Percentiles rank a stretch among this genome's conserved stretches.
Conservation (phyloP, 306 rosid species). For the Dryas octopetala region DNA sequence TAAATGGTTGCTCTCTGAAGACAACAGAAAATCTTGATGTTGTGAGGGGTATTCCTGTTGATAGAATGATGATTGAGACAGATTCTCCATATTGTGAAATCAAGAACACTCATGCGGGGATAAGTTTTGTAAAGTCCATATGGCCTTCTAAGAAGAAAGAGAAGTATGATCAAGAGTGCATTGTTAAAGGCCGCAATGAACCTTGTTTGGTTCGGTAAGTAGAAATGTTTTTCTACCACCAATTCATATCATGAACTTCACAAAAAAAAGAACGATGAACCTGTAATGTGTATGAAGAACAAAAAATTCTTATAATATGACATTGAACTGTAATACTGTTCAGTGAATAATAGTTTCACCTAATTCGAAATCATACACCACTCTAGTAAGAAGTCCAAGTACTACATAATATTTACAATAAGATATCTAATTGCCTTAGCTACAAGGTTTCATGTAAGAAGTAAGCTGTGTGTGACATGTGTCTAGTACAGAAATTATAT, state of each 20-base stretch:
- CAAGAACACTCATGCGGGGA: slow-evolving; percentile 88
- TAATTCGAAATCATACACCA: neutral
- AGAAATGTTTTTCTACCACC: neutral
- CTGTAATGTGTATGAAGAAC: neutral
- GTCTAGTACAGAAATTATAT: neutral
- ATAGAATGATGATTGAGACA: slow-evolving; percentile 91
- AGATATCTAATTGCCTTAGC: neutral
- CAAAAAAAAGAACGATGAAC: neutral
- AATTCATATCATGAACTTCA: neutral
- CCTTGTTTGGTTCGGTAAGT: slow-evolving; percentile 87
- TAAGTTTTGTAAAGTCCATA: slow-evolving; percentile 65
- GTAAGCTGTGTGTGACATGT: neutral
- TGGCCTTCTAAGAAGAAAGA: slow-evolving; percentile 97
- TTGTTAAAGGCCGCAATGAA: slow-evolving; percentile 91
- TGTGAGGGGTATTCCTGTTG: slow-evolving; percentile 73
- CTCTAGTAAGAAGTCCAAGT: neutral
- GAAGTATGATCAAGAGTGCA: slow-evolving; percentile 66
- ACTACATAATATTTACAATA: neutral
- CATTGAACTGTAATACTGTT: neutral
- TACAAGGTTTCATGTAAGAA: neutral
- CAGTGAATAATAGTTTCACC: neutral
- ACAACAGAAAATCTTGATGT: slow-evolving; percentile 75
- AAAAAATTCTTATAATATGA: neutral
- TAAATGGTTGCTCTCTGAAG: slow-evolving; percentile 92
- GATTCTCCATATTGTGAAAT: slow-evolving; percentile 96